Base-by-base conservation (phyloP, 768 basidiomycete genomes). In the Rhizopogon sp. region DNA sequence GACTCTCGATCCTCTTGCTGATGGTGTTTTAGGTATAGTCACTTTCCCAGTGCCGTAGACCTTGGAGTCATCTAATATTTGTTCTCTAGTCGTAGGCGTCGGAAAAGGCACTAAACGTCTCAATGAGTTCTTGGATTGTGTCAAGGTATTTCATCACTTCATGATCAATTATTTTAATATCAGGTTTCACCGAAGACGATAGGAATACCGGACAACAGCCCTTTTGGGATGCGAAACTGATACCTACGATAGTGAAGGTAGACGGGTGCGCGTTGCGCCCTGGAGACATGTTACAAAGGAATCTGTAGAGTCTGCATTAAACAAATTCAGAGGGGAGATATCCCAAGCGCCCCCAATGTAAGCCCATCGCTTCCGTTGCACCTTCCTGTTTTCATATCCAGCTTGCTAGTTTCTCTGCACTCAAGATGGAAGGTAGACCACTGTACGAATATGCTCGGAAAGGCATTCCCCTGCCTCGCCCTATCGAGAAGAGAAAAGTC, bases 381-480 rank as follows among this genome's bases (percentile, higher is more conserved):
- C 43, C 33, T 20, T 42, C 39, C 50, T 46, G 49, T 47, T 33
- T 39, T 13, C 42, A 22, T 52, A 46, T 53, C 57, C 56, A 52
- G 55, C 43, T 53, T 41, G 47, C 29, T 66, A 98, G 96, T 66
- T 99, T 95, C 72, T 98, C 97, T 9, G 97, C 97, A 2, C 77
- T 98, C 37, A 98, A 98, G 71, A 98, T 98, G 95, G 94, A 98
- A 60, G 97, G 97, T 1, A 91, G 82, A 69, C 93, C 93, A 0
- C 70, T 98, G 37, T 93, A 98, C 68, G 95, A 98, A 62, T 99
- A 98, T 66, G 97, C 97, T 17, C 84, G 97, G 2, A 79, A 87
- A 64, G 90, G 90, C 7, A 90, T 87, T 42, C 92, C 95, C 0
- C 80, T 99, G 14, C 97, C 97, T 33, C 85, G 94, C 8, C 90